Percentiles rank a stretch among this genome's conserved stretches.
Conservation (phyloP, 169 alveolate genomes). For the Eimeria brunetti region DNA sequence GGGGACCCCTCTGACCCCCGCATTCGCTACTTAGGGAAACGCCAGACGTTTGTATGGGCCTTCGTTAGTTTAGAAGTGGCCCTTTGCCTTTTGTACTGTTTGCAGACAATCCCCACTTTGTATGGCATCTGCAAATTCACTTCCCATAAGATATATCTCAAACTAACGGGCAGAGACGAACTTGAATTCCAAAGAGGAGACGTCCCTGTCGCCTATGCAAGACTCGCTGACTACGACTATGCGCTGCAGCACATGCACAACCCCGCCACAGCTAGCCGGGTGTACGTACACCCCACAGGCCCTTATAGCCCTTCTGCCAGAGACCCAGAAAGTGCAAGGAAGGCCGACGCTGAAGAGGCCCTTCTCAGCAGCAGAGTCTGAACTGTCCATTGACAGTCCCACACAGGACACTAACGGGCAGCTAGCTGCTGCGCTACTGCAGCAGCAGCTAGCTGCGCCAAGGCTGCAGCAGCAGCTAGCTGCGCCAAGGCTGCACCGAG, state of each 20-base stretch:
- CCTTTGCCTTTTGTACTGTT: constrained; percentile 64
- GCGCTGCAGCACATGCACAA: constrained; percentile 70
- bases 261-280: constrained; percentile 34
- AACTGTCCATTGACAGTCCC: background rate
- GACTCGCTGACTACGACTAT: constrained; percentile 62
- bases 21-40: background rate
- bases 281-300: background rate
- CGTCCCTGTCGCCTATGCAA: constrained; percentile 70
- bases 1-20: background rate
- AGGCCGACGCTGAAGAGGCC: background rate
- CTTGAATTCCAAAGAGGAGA: constrained; percentile 67
- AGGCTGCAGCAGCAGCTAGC: background rate
- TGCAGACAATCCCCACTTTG: constrained; percentile 75
- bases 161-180: constrained; percentile 71
- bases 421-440: background rate
- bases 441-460: background rate
- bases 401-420: background rate
- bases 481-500: too few species aligned
- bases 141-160: constrained; percentile 29
- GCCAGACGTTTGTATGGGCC: constrained; percentile 30
- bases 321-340: background rate
- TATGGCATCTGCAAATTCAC: constrained; percentile 62
- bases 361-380: background rate
- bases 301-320: background rate
- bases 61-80: constrained; percentile 55